Evolutionary conservation across 208 protist genomes (phyloP), one percentile per base, ranked within the genome.

Genomic region (Leishmania braziliensis): DNA sequence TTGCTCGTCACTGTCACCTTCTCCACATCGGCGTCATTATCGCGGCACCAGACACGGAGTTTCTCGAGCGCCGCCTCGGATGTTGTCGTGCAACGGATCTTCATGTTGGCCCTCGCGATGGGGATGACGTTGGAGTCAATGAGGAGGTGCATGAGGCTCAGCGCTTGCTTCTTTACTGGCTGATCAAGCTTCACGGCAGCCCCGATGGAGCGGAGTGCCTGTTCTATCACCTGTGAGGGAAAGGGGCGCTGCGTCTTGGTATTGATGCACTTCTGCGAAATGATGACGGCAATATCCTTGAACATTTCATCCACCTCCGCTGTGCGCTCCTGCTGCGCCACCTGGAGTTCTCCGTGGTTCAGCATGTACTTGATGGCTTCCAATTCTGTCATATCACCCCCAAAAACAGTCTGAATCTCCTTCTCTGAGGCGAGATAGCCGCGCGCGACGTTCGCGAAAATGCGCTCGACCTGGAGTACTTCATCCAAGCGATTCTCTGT

Each of bases 201-300:
- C 58, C 99, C 98, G 23, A 99, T 90, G 65, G 98, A 98, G 46
- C 90, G 89, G 84, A 99, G 93, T 43, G 98, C 98, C 62, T 96
- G 90, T 82, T 99, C 98, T 69, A 99, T 99, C 51, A 99, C 92
- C 12, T 86, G 87, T 2, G 80, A 56, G 0, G 97, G 93, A 70
- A 98, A 99, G 39, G 96, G 94, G 51, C 92, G 80, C 81, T 98
- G 88, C 33, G 98, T 99, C 29, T 97, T 91, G 26, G 91, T 82
- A 85, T 99, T 98, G 39, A 99, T 86, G 83, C 98, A 99, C 89
- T 98, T 99, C 43, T 99, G 97, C 0, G 97, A 92, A 29, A 99
- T 98, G 58, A 99, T 98, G 2, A 96, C 89, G 16, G 97, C 97
- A 63, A 99, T 98, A 73, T 99, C 99, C 66, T 98, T 97, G 81